phyloP scores from a whole-genome alignment of 148 eudicot species.

The Rhododendron ferrugineum region DNA sequence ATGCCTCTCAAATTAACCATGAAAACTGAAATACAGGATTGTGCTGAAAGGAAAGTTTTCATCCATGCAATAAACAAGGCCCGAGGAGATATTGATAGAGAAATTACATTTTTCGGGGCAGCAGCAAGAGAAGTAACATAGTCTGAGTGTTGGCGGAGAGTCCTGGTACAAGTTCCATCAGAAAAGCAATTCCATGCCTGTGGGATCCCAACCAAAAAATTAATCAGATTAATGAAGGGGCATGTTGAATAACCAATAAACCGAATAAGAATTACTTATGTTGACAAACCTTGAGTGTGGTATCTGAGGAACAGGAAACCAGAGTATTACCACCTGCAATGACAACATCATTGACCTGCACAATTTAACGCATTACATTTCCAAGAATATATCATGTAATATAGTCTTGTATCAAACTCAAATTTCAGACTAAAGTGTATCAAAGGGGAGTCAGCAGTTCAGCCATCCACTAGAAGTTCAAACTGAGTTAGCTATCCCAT shows the following conservation, averaged over 20 bases:
- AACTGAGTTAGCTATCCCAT: background rate
- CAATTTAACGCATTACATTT: slow-evolving; percentile 14
- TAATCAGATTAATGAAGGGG: background rate
- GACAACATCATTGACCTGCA: slow-evolving; percentile 92
- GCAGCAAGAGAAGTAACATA: slow-evolving; percentile 96
- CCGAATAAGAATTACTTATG: background rate
- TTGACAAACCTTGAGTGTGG: slow-evolving; percentile 70
- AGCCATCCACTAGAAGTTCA: background rate
- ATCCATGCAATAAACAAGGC: background rate
- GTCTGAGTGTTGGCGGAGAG: slow-evolving; percentile 91
- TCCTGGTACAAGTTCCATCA: slow-evolving; percentile 68
- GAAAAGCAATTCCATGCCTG: slow-evolving; percentile 78
- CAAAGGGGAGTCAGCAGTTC: background rate
- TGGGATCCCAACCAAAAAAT: slow-evolving; percentile 19
- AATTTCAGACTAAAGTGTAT: background rate
- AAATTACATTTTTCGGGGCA: slow-evolving; percentile 70
- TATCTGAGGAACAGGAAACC: slow-evolving; percentile 95
- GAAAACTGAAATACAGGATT: background rate
- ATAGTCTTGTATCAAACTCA: background rate
- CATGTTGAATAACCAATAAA: background rate
- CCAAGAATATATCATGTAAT: background rate
- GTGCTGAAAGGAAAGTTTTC: background rate
- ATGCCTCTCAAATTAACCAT: slow-evolving; percentile 6
- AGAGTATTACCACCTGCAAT: slow-evolving; percentile 73
- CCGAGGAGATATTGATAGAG: background rate